phyloP scores from a whole-genome alignment of 495 filamentous ascomycete genomes.

The Thermochaetoides thermophila region DNA sequence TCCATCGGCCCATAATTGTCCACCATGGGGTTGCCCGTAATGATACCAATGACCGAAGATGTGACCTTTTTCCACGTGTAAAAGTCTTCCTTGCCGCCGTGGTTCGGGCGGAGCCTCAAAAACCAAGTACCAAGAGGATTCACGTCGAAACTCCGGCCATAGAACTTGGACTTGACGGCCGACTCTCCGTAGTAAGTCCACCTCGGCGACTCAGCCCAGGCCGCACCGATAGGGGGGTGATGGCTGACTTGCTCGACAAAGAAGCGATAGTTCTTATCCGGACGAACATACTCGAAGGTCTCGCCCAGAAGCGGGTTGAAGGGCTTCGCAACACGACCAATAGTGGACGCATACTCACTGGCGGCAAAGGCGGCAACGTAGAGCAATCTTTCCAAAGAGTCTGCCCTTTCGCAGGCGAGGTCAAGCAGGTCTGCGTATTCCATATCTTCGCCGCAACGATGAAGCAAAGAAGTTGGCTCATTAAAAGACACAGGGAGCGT shows the following conservation, averaged over 20 bases:
- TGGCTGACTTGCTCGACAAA: slow-evolving; percentile 98
- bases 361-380: slow-evolving; percentile 93
- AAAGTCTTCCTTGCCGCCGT: slow-evolving; percentile 65
- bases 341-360: slow-evolving; percentile 92
- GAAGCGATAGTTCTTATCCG: slow-evolving; percentile 94
- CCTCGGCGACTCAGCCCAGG: slow-evolving; percentile 79
- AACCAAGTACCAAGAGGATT: slow-evolving; percentile 97
- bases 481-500: slow-evolving; percentile 97
- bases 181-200: slow-evolving; percentile 99
- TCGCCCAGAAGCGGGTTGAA: slow-evolving; percentile 95
- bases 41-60: slow-evolving; percentile 94
- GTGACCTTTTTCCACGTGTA: slow-evolving; percentile 99
- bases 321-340: slow-evolving; percentile 90
- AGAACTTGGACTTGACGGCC: slow-evolving; percentile 93
- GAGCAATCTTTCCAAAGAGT: slow-evolving; percentile 85
- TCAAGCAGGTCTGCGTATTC: slow-evolving; percentile 92
- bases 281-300: slow-evolving; percentile 90
- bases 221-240: slow-evolving; percentile 89
- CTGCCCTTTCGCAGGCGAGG: slow-evolving; percentile 67
- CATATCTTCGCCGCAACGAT: slow-evolving; percentile 92
- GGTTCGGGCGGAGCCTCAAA: slow-evolving; percentile 63
- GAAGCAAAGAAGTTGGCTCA: slow-evolving; percentile 91
- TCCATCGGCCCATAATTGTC: slow-evolving; percentile 98
- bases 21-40: slow-evolving; percentile 90
- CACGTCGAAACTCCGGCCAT: slow-evolving; percentile 93